Conservation (phyloP, 768 basidiomycete species). For the Suillus alpinus region DNA sequence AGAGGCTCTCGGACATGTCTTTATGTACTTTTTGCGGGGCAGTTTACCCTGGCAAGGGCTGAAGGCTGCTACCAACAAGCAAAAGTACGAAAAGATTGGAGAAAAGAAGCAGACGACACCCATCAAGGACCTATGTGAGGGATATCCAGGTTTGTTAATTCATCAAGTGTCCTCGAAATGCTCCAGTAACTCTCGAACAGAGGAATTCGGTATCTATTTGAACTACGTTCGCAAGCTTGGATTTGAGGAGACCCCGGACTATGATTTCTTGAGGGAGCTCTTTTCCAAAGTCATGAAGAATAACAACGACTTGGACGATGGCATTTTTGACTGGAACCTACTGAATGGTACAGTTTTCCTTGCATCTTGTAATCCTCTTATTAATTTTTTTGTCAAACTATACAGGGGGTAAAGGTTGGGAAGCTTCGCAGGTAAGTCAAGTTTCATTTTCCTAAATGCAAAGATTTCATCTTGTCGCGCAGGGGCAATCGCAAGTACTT, state of each 20-base stretch:
- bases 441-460: constrained; percentile 4
- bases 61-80: constrained; percentile 99
- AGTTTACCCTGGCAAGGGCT: constrained; percentile 98
- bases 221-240: constrained; percentile 99
- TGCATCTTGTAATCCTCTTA: not conserved
- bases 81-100: constrained; percentile 99
- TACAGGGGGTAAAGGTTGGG: constrained; percentile 91
- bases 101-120: constrained; percentile 99
- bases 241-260: constrained; percentile 98
- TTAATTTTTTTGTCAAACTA: not conserved
- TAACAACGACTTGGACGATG: constrained; percentile 88
- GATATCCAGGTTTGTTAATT: constrained; percentile 74
- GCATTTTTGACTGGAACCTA: constrained; percentile 94
- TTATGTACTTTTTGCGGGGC: constrained; percentile 98
- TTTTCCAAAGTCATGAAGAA: constrained; percentile 94
- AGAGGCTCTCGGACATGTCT: constrained; percentile 98
- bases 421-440: constrained; percentile 65
- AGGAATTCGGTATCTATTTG: constrained; percentile 97
- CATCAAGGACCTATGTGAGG: constrained; percentile 95
- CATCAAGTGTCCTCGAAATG: not conserved
- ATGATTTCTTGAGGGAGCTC: constrained; percentile 94
- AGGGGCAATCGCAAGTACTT: constrained; percentile 66
- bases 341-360: constrained; percentile 60
- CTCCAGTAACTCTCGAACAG: constrained; percentile 39
- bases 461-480: constrained; percentile 7